Evolutionary conservation across 2,329 filamentous ascomycete species (phyloP).

Genomic region (Exophiala oligosperma): DNA sequence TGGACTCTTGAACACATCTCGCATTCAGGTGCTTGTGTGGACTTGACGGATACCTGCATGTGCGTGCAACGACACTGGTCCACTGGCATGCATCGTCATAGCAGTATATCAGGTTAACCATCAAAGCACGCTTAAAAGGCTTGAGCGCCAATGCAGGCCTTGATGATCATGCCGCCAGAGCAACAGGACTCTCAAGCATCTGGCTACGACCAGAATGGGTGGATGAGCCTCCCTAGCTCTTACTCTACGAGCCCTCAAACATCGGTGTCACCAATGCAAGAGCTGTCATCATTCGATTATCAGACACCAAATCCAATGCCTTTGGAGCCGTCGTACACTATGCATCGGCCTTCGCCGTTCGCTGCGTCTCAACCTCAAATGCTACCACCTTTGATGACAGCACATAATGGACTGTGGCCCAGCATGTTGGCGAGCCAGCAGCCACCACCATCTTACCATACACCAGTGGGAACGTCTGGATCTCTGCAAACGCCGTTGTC

Average conservation of each 20-base stretch:
- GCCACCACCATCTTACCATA: conserved; percentile 50
- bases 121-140: conserved; percentile 6
- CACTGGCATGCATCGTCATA: conserved; percentile 16
- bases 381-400: conserved; percentile 68
- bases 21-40: conserved; percentile 7
- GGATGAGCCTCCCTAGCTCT: conserved; percentile 48
- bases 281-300: conserved; percentile 67
- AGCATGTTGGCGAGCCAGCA: conserved; percentile 65
- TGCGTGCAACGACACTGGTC: background rate
- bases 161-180: conserved; percentile 46
- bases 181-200: conserved; percentile 44
- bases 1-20: conserved; percentile 4
- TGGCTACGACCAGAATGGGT: conserved; percentile 46
- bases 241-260: conserved; percentile 31
- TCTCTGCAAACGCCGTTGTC: conserved; percentile 50
- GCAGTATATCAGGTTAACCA: conserved; percentile 1
- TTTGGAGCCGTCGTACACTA: conserved; percentile 55
- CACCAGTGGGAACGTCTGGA: conserved; percentile 59
- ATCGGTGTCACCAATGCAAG: conserved; percentile 67
- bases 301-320: conserved; percentile 62
- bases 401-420: conserved; percentile 64
- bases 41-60: conserved; percentile 24
- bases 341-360: conserved; percentile 59
- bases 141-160: conserved; percentile 28
- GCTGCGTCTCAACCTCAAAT: conserved; percentile 44